These are phyloP conservation scores for Xylaria sp. DNA, from an alignment of 2,329 filamentous ascomycete genomes.

Conservation along the genomic window DNA sequence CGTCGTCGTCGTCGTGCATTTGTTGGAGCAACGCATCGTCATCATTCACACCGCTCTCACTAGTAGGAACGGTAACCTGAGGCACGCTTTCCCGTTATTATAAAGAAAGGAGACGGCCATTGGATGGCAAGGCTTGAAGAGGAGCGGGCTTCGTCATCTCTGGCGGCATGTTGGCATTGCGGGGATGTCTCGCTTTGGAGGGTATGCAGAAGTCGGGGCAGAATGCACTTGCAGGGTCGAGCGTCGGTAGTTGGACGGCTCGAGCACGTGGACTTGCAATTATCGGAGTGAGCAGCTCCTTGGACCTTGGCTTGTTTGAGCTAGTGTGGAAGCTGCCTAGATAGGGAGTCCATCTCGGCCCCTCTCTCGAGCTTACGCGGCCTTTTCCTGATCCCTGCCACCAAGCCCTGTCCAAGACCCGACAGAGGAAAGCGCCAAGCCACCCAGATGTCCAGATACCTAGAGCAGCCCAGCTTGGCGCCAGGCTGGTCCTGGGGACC, in stretches of 20 bases:
- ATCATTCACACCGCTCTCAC: constrained; percentile 28
- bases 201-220: neutral
- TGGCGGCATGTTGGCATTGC: neutral
- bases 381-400: constrained; percentile 46
- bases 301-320: neutral
- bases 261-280: neutral
- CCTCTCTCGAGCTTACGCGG: constrained; percentile 51
- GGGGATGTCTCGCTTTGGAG: constrained; percentile 3
- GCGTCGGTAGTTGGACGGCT: too few relatives aligned
- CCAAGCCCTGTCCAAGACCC: neutral
- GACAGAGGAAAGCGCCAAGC: neutral
- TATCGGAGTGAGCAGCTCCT: neutral
- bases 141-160: constrained; percentile 35
- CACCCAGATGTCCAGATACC: neutral
- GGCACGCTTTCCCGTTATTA: constrained; percentile 14
- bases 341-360: constrained; percentile 11
- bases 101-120: constrained; percentile 9
- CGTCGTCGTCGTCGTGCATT: neutral
- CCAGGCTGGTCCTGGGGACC: neutral
- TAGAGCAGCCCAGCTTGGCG: neutral
- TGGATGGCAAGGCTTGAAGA: constrained; percentile 27
- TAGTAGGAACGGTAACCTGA: constrained; percentile 3
- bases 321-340: constrained; percentile 1
- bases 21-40: constrained; percentile 20
- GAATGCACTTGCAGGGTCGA: neutral